Evolutionary conservation across 2,329 filamentous ascomycete genomes (phyloP).

Genomic region (Monosporascus cannonballus): DNA sequence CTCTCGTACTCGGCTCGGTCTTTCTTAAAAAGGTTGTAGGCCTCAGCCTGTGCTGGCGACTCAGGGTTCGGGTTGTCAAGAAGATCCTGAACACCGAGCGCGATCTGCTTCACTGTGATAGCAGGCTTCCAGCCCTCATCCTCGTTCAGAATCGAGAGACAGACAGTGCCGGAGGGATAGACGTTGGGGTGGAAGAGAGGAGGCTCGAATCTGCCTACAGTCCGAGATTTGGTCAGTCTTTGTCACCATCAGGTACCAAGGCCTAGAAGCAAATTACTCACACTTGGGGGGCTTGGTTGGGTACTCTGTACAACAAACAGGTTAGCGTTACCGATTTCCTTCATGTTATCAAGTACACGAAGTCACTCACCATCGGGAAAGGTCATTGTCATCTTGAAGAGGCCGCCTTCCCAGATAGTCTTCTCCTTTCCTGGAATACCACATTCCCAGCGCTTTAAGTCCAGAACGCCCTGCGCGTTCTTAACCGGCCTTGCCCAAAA

Average conservation of each 20-base stretch:
- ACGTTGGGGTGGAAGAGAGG: slow-evolving; percentile 98
- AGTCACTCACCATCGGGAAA: slow-evolving; percentile 79
- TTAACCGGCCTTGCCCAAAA: slow-evolving; percentile 90
- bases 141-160: slow-evolving; percentile 94
- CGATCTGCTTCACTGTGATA: slow-evolving; percentile 96
- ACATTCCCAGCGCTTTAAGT: slow-evolving; percentile 95
- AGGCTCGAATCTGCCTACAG: slow-evolving; percentile 85
- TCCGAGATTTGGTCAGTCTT: background rate
- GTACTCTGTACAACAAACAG: slow-evolving; percentile 60
- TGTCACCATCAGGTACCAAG: background rate
- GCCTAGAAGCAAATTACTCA: slow-evolving; percentile 38
- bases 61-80: slow-evolving; percentile 96
- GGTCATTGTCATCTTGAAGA: slow-evolving; percentile 88
- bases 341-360: background rate
- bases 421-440: slow-evolving; percentile 94
- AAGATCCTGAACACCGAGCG: slow-evolving; percentile 91
- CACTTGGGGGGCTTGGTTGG: slow-evolving; percentile 98
- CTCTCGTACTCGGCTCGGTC: slow-evolving; percentile 83
- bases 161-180: slow-evolving; percentile 96
- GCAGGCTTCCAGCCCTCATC: slow-evolving; percentile 98
- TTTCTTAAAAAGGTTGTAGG: slow-evolving; percentile 94
- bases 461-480: slow-evolving; percentile 71
- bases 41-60: slow-evolving; percentile 92
- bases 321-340: slow-evolving; percentile 16
- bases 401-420: slow-evolving; percentile 95